Conservation (phyloP, 371 early-diverging fungal genomes). For the Mortierella sp. region DNA sequence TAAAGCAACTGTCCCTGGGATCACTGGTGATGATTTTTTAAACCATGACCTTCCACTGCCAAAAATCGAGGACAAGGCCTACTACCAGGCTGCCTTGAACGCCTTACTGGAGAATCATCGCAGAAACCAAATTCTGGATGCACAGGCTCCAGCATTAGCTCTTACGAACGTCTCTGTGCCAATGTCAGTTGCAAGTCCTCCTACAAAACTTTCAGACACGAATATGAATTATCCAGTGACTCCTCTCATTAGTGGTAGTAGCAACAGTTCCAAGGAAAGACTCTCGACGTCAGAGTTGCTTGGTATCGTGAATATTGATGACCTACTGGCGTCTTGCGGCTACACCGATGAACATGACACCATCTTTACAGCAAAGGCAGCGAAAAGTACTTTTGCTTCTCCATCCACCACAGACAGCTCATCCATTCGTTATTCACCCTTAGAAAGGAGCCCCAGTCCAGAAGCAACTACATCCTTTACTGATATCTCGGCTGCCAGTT, state of each 20-base stretch:
- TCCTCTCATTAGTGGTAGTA: not conserved
- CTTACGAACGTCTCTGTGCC: constrained; percentile 20
- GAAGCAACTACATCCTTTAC: not conserved
- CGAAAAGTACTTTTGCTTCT: constrained; percentile 9
- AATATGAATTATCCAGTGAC: not conserved
- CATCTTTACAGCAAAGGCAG: not conserved
- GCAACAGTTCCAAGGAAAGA: not conserved
- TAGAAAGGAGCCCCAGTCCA: constrained; percentile 2
- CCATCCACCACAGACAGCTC: constrained; percentile 23
- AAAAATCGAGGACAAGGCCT: constrained; percentile 20
- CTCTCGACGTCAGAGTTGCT: constrained; percentile 33
- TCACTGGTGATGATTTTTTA: constrained; percentile 30
- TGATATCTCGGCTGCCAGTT: constrained; percentile 19
- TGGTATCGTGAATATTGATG: constrained; percentile 38
- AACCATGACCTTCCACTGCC: constrained; percentile 17
- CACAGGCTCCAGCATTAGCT: constrained; percentile 21
- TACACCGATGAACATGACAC: constrained; percentile 9
- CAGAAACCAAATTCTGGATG: constrained; percentile 21
- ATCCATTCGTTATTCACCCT: constrained; percentile 22
- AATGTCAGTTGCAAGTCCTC: constrained; percentile 22
- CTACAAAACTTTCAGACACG: constrained; percentile 11
- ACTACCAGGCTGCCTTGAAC: constrained; percentile 33
- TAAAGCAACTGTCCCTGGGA: constrained; percentile 30
- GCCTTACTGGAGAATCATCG: constrained; percentile 39
- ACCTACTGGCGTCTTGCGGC: constrained; percentile 39